Conservation (phyloP, 2,329 filamentous ascomycete species). For the Fusarium hainanense region DNA sequence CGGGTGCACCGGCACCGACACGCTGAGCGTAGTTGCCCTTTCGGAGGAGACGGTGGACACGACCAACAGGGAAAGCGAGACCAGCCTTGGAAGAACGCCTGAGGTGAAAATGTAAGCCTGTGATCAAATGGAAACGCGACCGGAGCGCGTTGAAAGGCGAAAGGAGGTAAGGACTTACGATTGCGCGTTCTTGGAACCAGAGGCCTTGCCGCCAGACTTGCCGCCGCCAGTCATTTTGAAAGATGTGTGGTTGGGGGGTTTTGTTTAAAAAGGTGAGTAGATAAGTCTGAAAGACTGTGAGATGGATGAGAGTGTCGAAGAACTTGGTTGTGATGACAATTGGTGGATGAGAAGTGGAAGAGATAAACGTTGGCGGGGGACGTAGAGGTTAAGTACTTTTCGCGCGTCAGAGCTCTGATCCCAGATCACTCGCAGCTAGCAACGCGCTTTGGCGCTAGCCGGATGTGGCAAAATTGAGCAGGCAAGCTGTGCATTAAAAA, state of each 20-base stretch:
- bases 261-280: constrained; percentile 26
- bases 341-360: constrained; percentile 50
- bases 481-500: constrained; percentile 43
- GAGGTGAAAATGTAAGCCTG: constrained; percentile 21
- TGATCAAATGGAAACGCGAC: constrained; percentile 9
- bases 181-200: constrained; percentile 98
- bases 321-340: constrained; percentile 54
- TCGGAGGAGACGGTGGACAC: constrained; percentile 98
- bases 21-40: constrained; percentile 99
- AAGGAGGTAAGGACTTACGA: constrained; percentile 74
- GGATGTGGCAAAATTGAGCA: constrained; percentile 48
- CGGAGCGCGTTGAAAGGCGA: not conserved
- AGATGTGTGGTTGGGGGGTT: constrained; percentile 47
- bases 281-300: constrained; percentile 37
- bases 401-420: constrained; percentile 58
- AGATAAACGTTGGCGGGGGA: constrained; percentile 57
- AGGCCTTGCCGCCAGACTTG: constrained; percentile 99
- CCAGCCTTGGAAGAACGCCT: constrained; percentile 99
- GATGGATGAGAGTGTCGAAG: constrained; percentile 46
- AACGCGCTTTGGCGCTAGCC: constrained; percentile 49
- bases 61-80: constrained; percentile 98
- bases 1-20: constrained; percentile 97
- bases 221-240: constrained; percentile 99
- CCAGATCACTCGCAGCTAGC: constrained; percentile 60
- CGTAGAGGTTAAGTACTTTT: constrained; percentile 67